These are phyloP conservation scores for Clausena lansium DNA, from an alignment of 345 rosid genomes.

Conservation along the genomic window DNA sequence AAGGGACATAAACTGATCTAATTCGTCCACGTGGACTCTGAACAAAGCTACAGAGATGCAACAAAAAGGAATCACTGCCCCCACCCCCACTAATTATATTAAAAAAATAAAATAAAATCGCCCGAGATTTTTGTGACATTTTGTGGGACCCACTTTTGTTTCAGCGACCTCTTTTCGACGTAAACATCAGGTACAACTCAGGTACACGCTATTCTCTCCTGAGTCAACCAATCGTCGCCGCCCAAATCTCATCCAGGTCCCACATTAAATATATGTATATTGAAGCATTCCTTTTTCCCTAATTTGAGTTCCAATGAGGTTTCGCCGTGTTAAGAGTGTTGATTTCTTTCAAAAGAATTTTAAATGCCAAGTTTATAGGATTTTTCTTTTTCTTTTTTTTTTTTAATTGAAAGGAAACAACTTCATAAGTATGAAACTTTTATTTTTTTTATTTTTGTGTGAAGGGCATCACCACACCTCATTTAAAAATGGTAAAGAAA, in stretches of 20 bases:
- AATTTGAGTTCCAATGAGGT: neutral
- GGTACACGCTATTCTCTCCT: neutral
- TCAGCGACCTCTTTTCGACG: neutral
- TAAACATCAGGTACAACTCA: constrained; percentile 19
- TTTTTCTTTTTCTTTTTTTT: too few relatives aligned
- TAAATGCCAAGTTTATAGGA: neutral
- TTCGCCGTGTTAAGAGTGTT: neutral
- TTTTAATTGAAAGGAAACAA: neutral
- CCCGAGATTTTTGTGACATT: neutral
- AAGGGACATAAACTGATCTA: neutral
- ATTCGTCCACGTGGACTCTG: neutral
- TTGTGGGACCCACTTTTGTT: neutral
- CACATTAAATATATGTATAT: neutral
- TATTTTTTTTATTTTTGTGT: too few relatives aligned
- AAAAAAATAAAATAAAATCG: neutral
- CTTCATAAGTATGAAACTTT: neutral
- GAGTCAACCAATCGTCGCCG: neutral
- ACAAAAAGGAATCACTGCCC: neutral
- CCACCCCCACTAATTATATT: too few relatives aligned
- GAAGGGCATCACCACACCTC: neutral
- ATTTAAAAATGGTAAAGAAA: too few relatives aligned
- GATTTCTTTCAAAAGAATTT: too few relatives aligned
- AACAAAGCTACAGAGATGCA: neutral
- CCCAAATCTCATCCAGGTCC: neutral
- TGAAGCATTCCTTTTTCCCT: neutral